Conservation (phyloP, 2,329 filamentous ascomycete genomes). For the Ascochyta clinopodiicola region DNA sequence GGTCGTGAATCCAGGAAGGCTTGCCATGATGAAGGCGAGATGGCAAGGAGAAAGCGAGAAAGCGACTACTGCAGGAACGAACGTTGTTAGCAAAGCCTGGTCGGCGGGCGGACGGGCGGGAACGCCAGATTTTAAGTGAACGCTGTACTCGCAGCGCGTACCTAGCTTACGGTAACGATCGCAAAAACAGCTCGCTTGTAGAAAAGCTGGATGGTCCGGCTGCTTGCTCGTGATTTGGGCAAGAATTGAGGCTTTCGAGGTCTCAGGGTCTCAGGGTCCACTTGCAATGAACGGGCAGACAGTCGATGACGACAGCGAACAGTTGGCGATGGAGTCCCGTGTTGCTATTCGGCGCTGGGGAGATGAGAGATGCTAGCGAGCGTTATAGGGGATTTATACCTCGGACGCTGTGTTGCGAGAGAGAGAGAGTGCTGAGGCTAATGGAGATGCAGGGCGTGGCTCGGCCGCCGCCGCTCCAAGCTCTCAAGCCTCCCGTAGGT, state of each 20-base stretch:
- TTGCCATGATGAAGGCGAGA: slow-evolving; percentile 29
- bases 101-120: slow-evolving; percentile 24
- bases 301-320: slow-evolving; percentile 21
- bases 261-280: slow-evolving; percentile 25
- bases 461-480: slow-evolving; percentile 41
- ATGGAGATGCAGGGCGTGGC: slow-evolving; percentile 29
- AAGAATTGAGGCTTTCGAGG: slow-evolving; percentile 10
- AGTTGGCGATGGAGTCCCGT: slow-evolving; percentile 10
- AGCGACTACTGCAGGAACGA: slow-evolving; percentile 39
- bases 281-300: slow-evolving; percentile 2
- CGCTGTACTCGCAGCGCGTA: slow-evolving; percentile 31
- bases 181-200: slow-evolving; percentile 2
- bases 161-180: slow-evolving; percentile 23
- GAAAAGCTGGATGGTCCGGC: slow-evolving; percentile 6
- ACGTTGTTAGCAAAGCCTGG: slow-evolving; percentile 28
- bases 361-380: slow-evolving; percentile 23
- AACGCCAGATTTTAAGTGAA: slow-evolving; percentile 25
- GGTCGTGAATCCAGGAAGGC: slow-evolving; percentile 38
- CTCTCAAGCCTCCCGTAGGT: slow-evolving; percentile 27
- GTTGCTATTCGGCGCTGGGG: slow-evolving; percentile 23
- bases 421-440: slow-evolving; percentile 9
- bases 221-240: slow-evolving; percentile 6
- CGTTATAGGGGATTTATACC: slow-evolving; percentile 38
- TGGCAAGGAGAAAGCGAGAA: background rate
- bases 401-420: slow-evolving; percentile 3